Evolutionary conservation across 192 early-diverging fungal genomes (phyloP), one percentile per base, ranked within the genome.

Genomic region (Entomortierella parvispora): DNA sequence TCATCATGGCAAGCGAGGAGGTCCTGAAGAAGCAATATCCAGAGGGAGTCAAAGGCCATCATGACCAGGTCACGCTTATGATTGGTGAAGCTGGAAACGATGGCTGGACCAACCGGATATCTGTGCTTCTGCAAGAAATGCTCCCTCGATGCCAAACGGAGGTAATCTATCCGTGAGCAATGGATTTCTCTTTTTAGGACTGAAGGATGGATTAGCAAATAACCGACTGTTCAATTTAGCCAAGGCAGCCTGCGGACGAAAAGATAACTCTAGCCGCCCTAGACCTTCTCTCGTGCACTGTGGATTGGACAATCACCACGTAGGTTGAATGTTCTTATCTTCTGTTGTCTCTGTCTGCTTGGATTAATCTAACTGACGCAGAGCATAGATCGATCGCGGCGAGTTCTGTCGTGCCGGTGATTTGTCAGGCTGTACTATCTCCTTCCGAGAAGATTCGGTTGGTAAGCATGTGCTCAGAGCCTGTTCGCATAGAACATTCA

Each of bases 51-150:
- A 84, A 87, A 58, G 56, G 58, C 0, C 72, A 65, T 26, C 28
- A 71, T 20, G 49, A 65, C 20, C 49, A 72, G 55, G 53, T 90
- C 11, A 75, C 74, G 3, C 46, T 88, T n/a, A 82, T 90, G 65
- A 61, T 79, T 9, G 83, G 82, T 6, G 83, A 90, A 60, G 49
- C 65, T 6, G 79, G 76, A 29, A 86, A 89, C 62, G 81, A 83
- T 23, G 90, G 90, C 0, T 92, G 90, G 90, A 69, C 88, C 10
- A 34, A 25, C 12, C 69, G 84, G 45, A 68, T 83, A 74, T 70
- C 71, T 0, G 23, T 43, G 1, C 63, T 76, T 5, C 54, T 83
- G 1, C 65, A 62, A 18, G 64, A 81, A 34, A n/a, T 81, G 11
- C 60, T 84, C n/a, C 45, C 61, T 18, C 42, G 49, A 29, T 67